Percentiles rank a stretch among this genome's conserved stretches.
Evolutionary conservation across 768 basidiomycete genomes (phyloP).

Genomic region (Suillus placidus): DNA sequence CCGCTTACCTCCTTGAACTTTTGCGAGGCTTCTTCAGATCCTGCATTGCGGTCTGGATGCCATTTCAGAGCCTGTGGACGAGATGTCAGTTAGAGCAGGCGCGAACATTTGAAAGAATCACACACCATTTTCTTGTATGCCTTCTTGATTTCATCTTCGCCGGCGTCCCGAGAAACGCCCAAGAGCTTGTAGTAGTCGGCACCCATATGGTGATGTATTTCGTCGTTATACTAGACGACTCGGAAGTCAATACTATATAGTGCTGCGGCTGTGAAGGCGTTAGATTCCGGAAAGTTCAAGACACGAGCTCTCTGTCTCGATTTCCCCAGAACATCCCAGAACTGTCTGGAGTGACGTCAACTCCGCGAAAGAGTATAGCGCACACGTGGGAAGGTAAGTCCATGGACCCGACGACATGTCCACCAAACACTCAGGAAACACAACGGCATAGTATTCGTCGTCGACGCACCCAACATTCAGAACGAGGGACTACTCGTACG

Average conservation of each 20-base stretch:
- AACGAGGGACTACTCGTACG: not conserved
- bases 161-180: conserved; percentile 71
- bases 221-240: not conserved
- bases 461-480: not conserved
- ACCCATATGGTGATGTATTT: conserved; percentile 55
- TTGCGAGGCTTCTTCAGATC: conserved; percentile 80
- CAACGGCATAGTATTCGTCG: not conserved
- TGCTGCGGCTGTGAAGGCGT: not conserved
- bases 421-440: not conserved
- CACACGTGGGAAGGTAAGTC: conserved; percentile 14
- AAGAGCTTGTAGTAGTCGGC: conserved; percentile 88
- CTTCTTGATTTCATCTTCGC: conserved; percentile 87
- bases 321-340: conserved; percentile 40
- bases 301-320: not conserved
- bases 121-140: conserved; percentile 93
- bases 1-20: conserved; percentile 87
- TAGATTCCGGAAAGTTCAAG: conserved; percentile 1
- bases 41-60: conserved; percentile 91
- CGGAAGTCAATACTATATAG: conserved; percentile 6
- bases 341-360: conserved; percentile 36
- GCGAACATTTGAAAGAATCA: conserved; percentile 8
- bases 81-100: conserved; percentile 14
- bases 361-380: not conserved
- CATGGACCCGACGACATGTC: not conserved
- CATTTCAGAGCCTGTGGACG: conserved; percentile 76